These are phyloP conservation scores for Pyrus betulifolia DNA, from an alignment of 306 rosid genomes.

Conservation along the genomic window DNA sequence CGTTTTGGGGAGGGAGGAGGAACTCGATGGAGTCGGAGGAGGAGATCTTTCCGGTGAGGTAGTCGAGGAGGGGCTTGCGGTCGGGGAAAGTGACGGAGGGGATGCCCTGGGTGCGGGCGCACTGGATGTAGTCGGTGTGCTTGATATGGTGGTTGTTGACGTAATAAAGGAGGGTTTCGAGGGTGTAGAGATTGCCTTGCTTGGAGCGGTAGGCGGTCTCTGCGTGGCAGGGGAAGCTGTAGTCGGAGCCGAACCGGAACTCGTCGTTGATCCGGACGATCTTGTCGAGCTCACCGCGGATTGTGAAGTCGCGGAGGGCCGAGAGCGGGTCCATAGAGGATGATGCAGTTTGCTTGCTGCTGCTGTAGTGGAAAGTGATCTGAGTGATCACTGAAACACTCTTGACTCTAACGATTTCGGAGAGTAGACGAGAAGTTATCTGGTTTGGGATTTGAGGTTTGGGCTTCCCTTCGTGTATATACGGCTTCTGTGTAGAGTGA, in stretches of 20 bases:
- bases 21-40: constrained; percentile 79
- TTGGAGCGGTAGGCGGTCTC: constrained; percentile 88
- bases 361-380: not conserved
- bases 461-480: not conserved
- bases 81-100: constrained; percentile 82
- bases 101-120: constrained; percentile 66
- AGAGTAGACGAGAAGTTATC: not conserved
- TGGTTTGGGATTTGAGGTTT: not conserved
- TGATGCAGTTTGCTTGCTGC: not conserved
- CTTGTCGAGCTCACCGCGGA: constrained; percentile 78
- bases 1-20: constrained; percentile 45
- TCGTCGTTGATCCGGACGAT: constrained; percentile 52
- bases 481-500: too few species aligned
- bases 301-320: constrained; percentile 80
- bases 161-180: constrained; percentile 87
- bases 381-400: not conserved
- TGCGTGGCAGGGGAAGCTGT: constrained; percentile 55
- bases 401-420: not conserved
- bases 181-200: constrained; percentile 85
- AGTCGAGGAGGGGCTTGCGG: constrained; percentile 79
- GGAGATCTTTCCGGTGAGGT: constrained; percentile 67
- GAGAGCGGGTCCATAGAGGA: constrained; percentile 78
- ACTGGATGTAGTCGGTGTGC: constrained; percentile 84
- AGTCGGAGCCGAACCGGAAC: constrained; percentile 78
- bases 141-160: constrained; percentile 63